These are phyloP conservation scores for Ormosia emarginata DNA, from an alignment of 306 rosid genomes.

Conservation along the genomic window DNA sequence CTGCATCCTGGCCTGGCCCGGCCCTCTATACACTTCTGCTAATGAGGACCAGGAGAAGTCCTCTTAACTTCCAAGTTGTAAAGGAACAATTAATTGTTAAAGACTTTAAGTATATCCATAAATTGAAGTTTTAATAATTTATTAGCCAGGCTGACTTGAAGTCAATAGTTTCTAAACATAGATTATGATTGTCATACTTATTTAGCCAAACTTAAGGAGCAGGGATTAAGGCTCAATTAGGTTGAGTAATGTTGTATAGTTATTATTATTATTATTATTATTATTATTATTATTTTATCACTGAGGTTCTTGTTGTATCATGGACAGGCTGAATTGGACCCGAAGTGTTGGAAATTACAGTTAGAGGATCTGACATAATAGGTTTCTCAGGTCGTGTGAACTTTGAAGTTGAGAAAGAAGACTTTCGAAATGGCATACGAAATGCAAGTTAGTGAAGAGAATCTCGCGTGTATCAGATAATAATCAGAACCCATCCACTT, in stretches of 20 bases:
- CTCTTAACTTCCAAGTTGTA: background rate
- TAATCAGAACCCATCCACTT: background rate
- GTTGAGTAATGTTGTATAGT: background rate
- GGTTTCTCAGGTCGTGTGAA: background rate
- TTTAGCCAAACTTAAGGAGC: background rate
- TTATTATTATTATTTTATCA: background rate
- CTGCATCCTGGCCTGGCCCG: background rate
- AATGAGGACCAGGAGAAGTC: background rate
- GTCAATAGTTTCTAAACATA: constrained; percentile 2
- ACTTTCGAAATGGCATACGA: background rate
- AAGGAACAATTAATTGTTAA: background rate
- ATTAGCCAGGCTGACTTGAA: background rate
- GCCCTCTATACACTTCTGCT: background rate
- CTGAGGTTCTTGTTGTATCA: constrained; percentile 22
- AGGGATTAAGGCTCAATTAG: background rate
- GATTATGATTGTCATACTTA: background rate
- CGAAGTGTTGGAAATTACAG: constrained; percentile 81
- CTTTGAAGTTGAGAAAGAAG: background rate
- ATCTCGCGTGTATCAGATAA: background rate
- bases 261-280: background rate
- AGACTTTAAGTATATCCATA: background rate
- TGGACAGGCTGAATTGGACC: constrained; percentile 89
- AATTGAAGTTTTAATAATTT: background rate
- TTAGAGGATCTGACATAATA: constrained; percentile 61
- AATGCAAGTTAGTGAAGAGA: background rate